Evolutionary conservation across 352 stramenopile species (phyloP), one percentile per base, ranked within the genome.

Genomic region (Pythium rishiriense): DNA sequence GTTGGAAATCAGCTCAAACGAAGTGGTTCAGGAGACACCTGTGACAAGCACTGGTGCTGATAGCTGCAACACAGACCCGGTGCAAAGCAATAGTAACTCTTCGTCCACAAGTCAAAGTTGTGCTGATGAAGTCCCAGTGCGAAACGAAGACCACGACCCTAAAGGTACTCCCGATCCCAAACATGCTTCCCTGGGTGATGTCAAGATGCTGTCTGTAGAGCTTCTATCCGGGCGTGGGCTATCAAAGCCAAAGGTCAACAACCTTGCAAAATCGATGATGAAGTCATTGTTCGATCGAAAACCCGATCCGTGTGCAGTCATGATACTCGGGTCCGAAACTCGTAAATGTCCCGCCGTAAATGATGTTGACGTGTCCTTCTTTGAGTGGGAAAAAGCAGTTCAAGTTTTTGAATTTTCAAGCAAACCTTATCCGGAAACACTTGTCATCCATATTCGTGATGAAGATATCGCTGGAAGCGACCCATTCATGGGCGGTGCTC

Each of bases 311-410:
- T 87, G 83, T 37, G 78, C 79, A 1, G 50, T 68, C 8, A 66
- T 87, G 10, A 48, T 73, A 9, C 50, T 86, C 14, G 64, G 70
- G 6, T 51, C 54, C 0, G 50, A 78, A 9, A 54, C 62, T 0
- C 72, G 73, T 19, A 74, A 73, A 19, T 79, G 65, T n/a, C 29
- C 71, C 5, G 39, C 66, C 0, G 45, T 71, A 10, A 82, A 77
- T 51, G 71, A 84, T 46, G 75, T 74, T 24, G 73, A 84, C 41
- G 54, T 78, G 4, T 54, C 74, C 6, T 81, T 81, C 49, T 75
- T 83, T 14, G 73, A 83, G 58, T 87, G 78, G 78, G 64, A 70
- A 21, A 73, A 82, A 29, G 63, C 77, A 3, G 53, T 66, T 8
- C 77, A 86, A 58, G 61, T 79, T 6, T 83, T 80, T 50, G 66